A percentile compares a stretch with the other conserved stretches of the same genome.
Evolutionary conservation across 1,284 basidiomycete species (phyloP).

Genomic region (Sporisorium graminicola): DNA sequence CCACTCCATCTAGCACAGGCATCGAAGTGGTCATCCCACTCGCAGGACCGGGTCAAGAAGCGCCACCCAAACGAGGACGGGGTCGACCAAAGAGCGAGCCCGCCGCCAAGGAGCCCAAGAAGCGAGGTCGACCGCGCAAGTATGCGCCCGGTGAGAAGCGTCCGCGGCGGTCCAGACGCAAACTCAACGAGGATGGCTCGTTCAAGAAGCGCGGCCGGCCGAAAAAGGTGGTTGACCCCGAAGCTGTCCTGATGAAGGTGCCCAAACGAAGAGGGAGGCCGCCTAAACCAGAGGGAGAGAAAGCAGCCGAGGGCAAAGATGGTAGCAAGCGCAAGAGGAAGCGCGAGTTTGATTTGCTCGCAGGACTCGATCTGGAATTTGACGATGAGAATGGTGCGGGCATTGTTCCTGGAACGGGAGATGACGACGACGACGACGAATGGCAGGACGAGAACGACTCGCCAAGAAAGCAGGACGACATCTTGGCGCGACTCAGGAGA

Average conservation of each 20-base stretch:
- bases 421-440: slow-evolving; percentile 27
- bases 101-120: slow-evolving; percentile 31
- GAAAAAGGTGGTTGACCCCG: slow-evolving; percentile 41
- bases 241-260: slow-evolving; percentile 35
- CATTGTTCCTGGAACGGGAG: slow-evolving; percentile 25
- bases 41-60: slow-evolving; percentile 8
- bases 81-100: slow-evolving; percentile 35
- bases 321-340: slow-evolving; percentile 24
- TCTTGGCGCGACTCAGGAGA: slow-evolving; percentile 41
- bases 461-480: slow-evolving; percentile 35
- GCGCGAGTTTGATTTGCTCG: slow-evolving; percentile 42
- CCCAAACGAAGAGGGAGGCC: slow-evolving; percentile 45
- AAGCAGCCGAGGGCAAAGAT: slow-evolving; percentile 6
- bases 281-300: slow-evolving; percentile 21
- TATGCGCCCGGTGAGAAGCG: slow-evolving; percentile 38
- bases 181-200: slow-evolving; percentile 43
- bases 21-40: slow-evolving; percentile 39
- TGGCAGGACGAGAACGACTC: slow-evolving; percentile 29
- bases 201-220: slow-evolving; percentile 42
- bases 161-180: slow-evolving; percentile 22
- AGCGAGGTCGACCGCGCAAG: slow-evolving; percentile 47
- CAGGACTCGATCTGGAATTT: slow-evolving; percentile 40
- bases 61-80: slow-evolving; percentile 25
- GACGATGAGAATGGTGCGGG: slow-evolving; percentile 25
- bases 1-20: neutral